Evolutionary conservation across 495 filamentous ascomycete species (phyloP).

Genomic region (Hypomontagnella monticulosa): DNA sequence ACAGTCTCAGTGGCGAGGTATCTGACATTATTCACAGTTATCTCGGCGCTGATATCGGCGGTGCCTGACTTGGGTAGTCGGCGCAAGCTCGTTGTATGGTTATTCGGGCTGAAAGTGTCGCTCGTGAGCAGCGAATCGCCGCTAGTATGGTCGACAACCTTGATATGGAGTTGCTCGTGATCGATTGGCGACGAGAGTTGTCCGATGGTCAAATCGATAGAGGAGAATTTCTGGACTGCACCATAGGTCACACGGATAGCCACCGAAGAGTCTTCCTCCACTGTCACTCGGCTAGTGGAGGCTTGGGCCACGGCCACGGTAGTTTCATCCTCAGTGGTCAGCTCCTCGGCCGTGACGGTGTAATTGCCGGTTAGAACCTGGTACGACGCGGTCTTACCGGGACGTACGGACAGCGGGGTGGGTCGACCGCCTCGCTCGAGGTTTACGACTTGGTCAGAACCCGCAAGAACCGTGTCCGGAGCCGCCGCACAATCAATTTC

Average conservation of each 20-base stretch:
- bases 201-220: conserved; percentile 13
- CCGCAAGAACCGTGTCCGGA: conserved; percentile 1
- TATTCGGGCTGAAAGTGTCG: conserved; percentile 1
- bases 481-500: background rate
- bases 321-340: background rate
- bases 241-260: conserved; percentile 3
- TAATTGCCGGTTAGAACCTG: background rate
- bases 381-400: background rate
- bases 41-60: background rate
- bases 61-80: background rate
- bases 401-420: background rate
- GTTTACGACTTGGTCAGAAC: background rate
- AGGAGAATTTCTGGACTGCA: background rate
- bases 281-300: background rate
- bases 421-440: background rate
- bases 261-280: background rate
- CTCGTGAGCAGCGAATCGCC: background rate
- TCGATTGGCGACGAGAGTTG: conserved; percentile 5
- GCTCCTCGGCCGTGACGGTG: background rate
- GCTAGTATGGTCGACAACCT: background rate
- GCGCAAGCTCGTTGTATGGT: background rate
- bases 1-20: background rate
- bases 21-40: conserved; percentile 1
- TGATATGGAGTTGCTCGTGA: conserved; percentile 2
- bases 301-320: background rate